phyloP scores from a whole-genome alignment of 345 rosid species.

The Boechera stricta region DNA sequence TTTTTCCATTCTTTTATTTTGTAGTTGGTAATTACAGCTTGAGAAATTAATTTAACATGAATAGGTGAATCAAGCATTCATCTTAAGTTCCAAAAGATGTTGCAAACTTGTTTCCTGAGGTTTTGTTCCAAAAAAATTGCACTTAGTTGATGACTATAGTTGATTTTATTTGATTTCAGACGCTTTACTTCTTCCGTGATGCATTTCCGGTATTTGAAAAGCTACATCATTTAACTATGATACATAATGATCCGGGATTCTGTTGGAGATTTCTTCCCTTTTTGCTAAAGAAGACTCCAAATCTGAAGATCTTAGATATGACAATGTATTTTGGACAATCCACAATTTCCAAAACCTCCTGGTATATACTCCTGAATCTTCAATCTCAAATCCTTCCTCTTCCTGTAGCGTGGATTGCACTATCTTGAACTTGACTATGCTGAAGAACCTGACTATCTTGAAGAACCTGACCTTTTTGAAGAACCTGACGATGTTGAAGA shows the following conservation, averaged over 20 bases:
- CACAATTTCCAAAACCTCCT: background rate
- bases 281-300: background rate
- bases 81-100: background rate
- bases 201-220: background rate
- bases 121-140: background rate
- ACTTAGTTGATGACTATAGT: background rate
- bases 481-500: too few species aligned
- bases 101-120: background rate
- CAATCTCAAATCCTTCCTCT: background rate
- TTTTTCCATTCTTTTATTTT: background rate
- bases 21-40: background rate
- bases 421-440: background rate
- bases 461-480: too few species aligned
- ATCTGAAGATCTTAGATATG: constrained; percentile 7
- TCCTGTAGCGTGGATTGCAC: background rate
- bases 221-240: background rate
- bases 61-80: background rate
- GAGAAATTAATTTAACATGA: background rate
- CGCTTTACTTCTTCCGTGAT: background rate
- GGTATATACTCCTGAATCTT: background rate
- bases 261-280: background rate
- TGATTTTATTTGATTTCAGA: background rate
- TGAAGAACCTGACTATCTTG: background rate
- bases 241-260: background rate
- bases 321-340: background rate